Evolutionary conservation across 345 rosid species (phyloP), one percentile per base, ranked within the genome.

Genomic region (Pseudoturritis turrita): DNA sequence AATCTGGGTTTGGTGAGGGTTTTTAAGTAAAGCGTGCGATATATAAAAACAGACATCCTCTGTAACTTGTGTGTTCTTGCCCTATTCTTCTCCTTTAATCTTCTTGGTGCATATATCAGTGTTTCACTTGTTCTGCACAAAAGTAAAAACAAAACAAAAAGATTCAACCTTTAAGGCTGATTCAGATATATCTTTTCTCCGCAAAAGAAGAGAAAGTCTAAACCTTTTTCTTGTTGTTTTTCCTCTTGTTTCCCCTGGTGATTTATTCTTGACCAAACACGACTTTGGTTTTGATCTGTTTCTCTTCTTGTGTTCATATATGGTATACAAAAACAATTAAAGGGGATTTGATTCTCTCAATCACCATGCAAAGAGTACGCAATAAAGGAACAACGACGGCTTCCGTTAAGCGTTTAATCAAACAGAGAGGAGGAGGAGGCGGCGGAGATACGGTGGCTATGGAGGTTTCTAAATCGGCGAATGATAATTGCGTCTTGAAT

Each of bases 1-100:
- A 73, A 47, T 57, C 59, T 47, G 77, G 50, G 72, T 73, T 57
- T 65, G 77, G 77, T 73, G 60, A 22, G 64, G 33, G 69, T n/a
- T 46, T 73, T 73, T 46, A 74, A 74, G 62, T 67, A 23, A 74
- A 68, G 74, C 78, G 78, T 75, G 73, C 62, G 25, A 43, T 60
- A 26, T 26, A 74, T 15, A 29, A 53, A 74, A 68, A 73, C 81
- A 80, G 88, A 88, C 92, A 76, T 71, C 76, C 89, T 86, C 91
- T 84, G 88, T 72, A 54, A 40, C 72, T 67, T 74, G 81, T 71
- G 69, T 66, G 83, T 82, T 77, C 75, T 81, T 82, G 80, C 81
- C n/a, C 80, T 78, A 64, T 77, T 65, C 49, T 29, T 75, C 68
- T 65, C 70, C 67, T 25, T 44, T 44, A 39, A 63, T 75, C 76